These are phyloP conservation scores for Geranium incanum DNA, from an alignment of 441 rosid genomes.

Conservation along the genomic window DNA sequence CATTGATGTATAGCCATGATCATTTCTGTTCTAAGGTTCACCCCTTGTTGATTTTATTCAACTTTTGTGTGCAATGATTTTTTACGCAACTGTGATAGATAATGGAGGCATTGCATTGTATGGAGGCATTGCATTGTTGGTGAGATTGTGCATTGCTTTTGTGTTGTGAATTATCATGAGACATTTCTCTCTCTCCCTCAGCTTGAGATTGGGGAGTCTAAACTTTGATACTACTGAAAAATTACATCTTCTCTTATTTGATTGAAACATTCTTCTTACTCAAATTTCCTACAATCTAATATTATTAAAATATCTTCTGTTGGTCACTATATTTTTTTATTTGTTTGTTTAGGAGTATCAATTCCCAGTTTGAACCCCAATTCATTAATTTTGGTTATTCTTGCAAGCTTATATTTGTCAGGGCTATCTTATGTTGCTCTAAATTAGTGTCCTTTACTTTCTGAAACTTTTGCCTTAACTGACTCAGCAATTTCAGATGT, in stretches of 20 bases:
- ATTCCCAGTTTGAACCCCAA: constrained; percentile 2
- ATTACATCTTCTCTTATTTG: no score
- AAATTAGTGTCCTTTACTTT: neutral
- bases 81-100: constrained; percentile 12
- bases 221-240: no score
- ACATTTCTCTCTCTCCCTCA: neutral
- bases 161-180: neutral
- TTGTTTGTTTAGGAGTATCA: neutral
- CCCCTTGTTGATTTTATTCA: constrained; percentile 3
- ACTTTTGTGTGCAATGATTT: constrained; percentile 1
- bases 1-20: neutral
- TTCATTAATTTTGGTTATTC: constrained; percentile 7
- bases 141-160: neutral
- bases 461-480: constrained; percentile 19
- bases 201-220: neutral
- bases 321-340: neutral
- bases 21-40: constrained; percentile 3
- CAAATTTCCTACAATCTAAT: neutral
- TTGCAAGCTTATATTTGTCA: neutral
- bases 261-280: neutral
- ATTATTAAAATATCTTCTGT: neutral
- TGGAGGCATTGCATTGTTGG: constrained; percentile 2
- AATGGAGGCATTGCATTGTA: constrained; percentile 4
- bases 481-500: constrained; percentile 39
- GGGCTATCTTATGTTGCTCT: neutral